Base-by-base conservation (phyloP, 2,329 filamentous ascomycete genomes). In the Fusarium sulawesiense region DNA sequence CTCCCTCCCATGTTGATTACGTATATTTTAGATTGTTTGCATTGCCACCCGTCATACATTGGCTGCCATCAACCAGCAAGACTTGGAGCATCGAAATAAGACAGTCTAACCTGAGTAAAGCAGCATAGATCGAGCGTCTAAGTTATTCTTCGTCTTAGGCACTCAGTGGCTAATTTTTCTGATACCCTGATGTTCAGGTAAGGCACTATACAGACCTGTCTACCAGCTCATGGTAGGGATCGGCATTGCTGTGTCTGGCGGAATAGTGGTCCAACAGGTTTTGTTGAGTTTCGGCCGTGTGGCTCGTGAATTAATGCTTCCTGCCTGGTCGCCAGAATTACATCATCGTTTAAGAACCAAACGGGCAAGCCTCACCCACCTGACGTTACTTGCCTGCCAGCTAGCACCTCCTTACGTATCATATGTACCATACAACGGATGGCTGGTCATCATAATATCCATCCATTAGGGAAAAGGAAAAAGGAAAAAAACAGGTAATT, bases 331-430 rank as follows among this genome's bases (percentile, higher is more conserved):
- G 51, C 48, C 21, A 37, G 25, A 59, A 73, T 76, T 76, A 76
- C 73, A 75, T 76, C 73, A 76, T 76, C 50, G 68, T 46, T 56
- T 55, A 53, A 62, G 48, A 40, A 48, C 46, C 32, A 27, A 44
- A 55, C 25, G 27, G 70, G 69, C 69, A 72, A 55, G 34, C 69
- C 69, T 72, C 69, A 70, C 56, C 55, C 61, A n/a, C 34, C 34
- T 37, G 34, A 37, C 34, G 34, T 37, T 37, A 37, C 32, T 37
- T 37, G 32, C 16, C 32, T 37, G 32, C 32, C 32, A 37, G 32
- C 18, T 37, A 37, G 32, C 16, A 37, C 34, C 34, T 37, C 18
- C 34, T 18, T 37, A 37, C 34, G 34, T 37, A 37, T n/a, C 34
- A 37, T 37, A 37, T n/a, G 34, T n/a, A 37, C 34, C 18, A 11